Base-by-base conservation (phyloP, 2,329 filamentous ascomycete genomes). In the Sarocladiaceae sp. region DNA sequence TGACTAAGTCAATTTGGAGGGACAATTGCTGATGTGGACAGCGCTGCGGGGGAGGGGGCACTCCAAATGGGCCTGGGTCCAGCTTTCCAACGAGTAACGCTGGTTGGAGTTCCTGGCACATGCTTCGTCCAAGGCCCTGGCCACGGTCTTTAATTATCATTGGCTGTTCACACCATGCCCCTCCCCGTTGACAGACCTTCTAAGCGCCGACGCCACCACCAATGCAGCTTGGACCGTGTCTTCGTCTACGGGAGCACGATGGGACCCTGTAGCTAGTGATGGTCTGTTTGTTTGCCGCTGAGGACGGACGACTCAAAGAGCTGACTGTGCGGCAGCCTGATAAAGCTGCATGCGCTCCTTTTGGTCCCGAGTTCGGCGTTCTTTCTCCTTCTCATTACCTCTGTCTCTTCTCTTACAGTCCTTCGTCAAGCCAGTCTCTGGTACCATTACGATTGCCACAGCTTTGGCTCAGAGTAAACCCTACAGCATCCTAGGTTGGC, bases 171-270 rank as follows among this genome's bases (percentile, higher is more conserved):
- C 33, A 12, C 10, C 39, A 42, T 54, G 29, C 53, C 53, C 53
- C 53, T 55, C 53, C 22, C 42, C 36, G 18, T 31, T 28, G 18
- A 52, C 28, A 44, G 28, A 37, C 51, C 48, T 47, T 28, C 26
- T 55, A 55, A 55, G 54, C 54, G 54, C 54, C 54, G 47, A 54
- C 52, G 25, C 44, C 49, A 46, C 51, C 47, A 53, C 44, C 44
- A 48, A 48, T 48, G 44, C 26, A 48, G 44, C 18, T 33, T 31
- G 44, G 33, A 15, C 44, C 15, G 26, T 31, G n/a, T 20, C n/a
- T 33, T 33, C 11, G n/a, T 18, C 18, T 22, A n/a, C 7, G 28
- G 44, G 26, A 33, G n/a, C 23, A 17, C 28, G 44, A 48, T 48
- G 26, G 26, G 25, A 28, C 12, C 26, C 44, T 18, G 18, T 23